Evolutionary conservation across 1,139 yeast species (phyloP).

Genomic region (Nakaseomyces bracarensis): DNA sequence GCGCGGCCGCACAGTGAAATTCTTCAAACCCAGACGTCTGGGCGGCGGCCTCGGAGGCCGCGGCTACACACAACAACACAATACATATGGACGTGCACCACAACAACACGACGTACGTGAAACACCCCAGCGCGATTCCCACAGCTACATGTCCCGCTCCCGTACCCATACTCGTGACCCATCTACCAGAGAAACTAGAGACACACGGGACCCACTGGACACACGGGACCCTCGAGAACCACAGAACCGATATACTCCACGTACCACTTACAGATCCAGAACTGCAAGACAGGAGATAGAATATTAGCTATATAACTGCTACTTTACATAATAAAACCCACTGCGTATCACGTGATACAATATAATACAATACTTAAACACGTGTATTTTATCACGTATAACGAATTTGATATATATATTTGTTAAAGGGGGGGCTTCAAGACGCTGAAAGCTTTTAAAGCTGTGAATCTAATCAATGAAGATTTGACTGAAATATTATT

Average conservation of each 20-base stretch:
- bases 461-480: too few species aligned
- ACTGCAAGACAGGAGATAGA: conserved; percentile 15
- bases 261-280: conserved; percentile 24
- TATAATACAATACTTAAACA: too few species aligned
- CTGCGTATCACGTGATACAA: background rate
- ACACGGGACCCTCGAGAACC: background rate
- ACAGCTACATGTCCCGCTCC: too few species aligned
- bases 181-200: too few species aligned
- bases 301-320: background rate
- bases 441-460: background rate
- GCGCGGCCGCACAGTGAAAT: conserved; percentile 64
- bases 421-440: background rate
- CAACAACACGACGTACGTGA: too few species aligned
- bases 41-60: conserved; percentile 74
- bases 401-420: background rate
- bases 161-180: too few species aligned
- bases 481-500: too few species aligned
- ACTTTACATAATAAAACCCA: background rate
- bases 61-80: conserved; percentile 33
- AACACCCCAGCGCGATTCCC: too few species aligned
- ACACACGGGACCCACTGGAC: background rate
- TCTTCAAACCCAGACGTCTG: conserved; percentile 72
- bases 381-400: too few species aligned
- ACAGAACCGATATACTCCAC: conserved; percentile 6
- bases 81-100: too few species aligned